phyloP scores from a whole-genome alignment of 2,329 filamentous ascomycete genomes.

The Biscogniauxia marginata region DNA sequence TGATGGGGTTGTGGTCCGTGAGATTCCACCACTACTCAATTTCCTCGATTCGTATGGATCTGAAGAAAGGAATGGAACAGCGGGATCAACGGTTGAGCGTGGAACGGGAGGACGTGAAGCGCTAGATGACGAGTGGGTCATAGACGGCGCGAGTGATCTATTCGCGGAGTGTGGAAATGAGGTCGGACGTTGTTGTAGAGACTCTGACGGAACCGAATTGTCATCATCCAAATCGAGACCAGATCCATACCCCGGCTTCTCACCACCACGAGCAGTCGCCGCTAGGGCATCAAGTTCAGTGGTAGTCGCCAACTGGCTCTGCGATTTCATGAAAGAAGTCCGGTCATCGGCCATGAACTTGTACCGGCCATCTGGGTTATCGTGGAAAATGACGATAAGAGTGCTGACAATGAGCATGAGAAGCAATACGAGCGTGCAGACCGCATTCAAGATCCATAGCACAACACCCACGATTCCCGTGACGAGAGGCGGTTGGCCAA shows the following conservation, averaged over 20 bases:
- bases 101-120: conserved; percentile 34
- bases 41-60: not conserved
- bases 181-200: conserved; percentile 46
- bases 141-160: conserved; percentile 6
- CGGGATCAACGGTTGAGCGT: conserved; percentile 45
- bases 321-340: conserved; percentile 96
- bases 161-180: conserved; percentile 20
- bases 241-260: conserved; percentile 60
- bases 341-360: conserved; percentile 96
- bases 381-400: conserved; percentile 73
- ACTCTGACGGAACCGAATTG: conserved; percentile 63
- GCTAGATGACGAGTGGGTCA: conserved; percentile 18
- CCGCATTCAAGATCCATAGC: conserved; percentile 84
- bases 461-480: conserved; percentile 86
- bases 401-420: conserved; percentile 79
- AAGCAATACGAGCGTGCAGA: conserved; percentile 77
- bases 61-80: conserved; percentile 34
- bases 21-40: conserved; percentile 1
- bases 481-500: conserved; percentile 78
- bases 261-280: conserved; percentile 83
- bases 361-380: conserved; percentile 93
- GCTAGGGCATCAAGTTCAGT: conserved; percentile 90
- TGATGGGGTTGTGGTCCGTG: conserved; percentile 30
- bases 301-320: conserved; percentile 71
- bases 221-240: conserved; percentile 68